Evolutionary conservation across 164 flowering plant species (phyloP), one percentile per base, ranked within the genome.

Genomic region (Magnolia kwangsiensis): DNA sequence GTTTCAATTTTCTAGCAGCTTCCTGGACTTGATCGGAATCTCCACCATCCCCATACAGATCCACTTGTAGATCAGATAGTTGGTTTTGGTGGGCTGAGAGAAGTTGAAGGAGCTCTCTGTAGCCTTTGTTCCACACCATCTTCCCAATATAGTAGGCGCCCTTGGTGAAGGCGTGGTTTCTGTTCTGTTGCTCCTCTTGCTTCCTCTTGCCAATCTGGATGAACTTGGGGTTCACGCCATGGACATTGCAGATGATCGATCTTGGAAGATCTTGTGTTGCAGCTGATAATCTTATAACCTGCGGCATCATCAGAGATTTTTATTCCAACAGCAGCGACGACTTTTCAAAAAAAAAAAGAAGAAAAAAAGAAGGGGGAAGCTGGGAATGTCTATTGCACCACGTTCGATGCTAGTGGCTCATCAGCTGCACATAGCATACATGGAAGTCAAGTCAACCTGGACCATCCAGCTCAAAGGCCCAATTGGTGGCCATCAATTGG

Each of bases 101-200:
- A 66, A 94, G 96, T 69, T 88, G 83, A 69, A 94, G 87, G 10
- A 96, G 89, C 82, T 93, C 99, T 80, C 72, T 90, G 82, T 94
- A 94, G 77, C 99, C 98, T 85, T 94, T 92, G 86, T 83, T 89
- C 98, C 98, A 94, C 51, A 94, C 85, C 98, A 92, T 94, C 81
- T 96, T 94, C n/a, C 98, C 98, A 50, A 94, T 96, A 75, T 90
- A 96, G 84, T 94, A 96, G 10, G 91, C 91, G 65, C 95, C 96
- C 83, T 90, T 91, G 10, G 84, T 76, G 76, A 92, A 93, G 27
- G 91, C 85, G 51, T 79, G 87, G 7, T 71, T 49, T 65, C 88
- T 92, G 69, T 77, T 77, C 73, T 83, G 78, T 69, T 84, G 89
- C 72, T 82, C 84, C 78, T 91, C 90, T 78, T 77, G 86, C 81